These are phyloP conservation scores for Heterobasidion annosum DNA, from an alignment of 1,284 basidiomycete species.

Conservation along the genomic window DNA sequence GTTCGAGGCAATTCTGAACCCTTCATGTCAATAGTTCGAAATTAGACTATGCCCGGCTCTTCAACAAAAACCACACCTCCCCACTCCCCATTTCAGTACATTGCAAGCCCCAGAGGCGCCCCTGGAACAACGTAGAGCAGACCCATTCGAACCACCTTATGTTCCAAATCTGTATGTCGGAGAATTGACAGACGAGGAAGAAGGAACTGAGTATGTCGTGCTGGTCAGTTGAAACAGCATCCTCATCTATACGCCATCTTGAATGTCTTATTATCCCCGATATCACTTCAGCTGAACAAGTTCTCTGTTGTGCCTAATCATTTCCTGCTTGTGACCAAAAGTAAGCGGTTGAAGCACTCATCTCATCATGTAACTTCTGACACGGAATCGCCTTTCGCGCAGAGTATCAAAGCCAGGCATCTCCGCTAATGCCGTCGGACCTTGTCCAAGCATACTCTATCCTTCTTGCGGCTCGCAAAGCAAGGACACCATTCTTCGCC, in stretches of 20 bases:
- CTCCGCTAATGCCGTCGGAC: constrained; percentile 71
- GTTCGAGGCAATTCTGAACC: not conserved
- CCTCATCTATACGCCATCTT: not conserved
- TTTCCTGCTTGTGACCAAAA: constrained; percentile 76
- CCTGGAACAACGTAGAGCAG: constrained; percentile 26
- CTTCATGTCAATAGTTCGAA: constrained; percentile 52
- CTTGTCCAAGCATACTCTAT: constrained; percentile 67
- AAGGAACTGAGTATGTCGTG: constrained; percentile 58
- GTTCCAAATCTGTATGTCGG: constrained; percentile 65
- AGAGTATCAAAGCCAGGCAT: constrained; percentile 66
- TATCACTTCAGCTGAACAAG: constrained; percentile 60
- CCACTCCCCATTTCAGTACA: constrained; percentile 34
- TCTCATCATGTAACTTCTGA: not conserved
- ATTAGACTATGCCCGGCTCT: constrained; percentile 76
- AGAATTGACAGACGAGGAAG: constrained; percentile 55
- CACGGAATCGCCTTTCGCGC: not conserved
- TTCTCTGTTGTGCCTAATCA: constrained; percentile 78
- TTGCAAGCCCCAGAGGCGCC: constrained; percentile 14
- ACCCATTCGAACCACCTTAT: constrained; percentile 82
- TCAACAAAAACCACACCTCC: constrained; percentile 59
- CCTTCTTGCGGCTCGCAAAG: constrained; percentile 57
- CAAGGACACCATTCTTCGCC: constrained; percentile 53
- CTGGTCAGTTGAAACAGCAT: constrained; percentile 42
- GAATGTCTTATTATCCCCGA: not conserved
- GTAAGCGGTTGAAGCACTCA: constrained; percentile 24